Conservation (phyloP, 1,284 basidiomycete genomes). For the Leccinum fuscescens region DNA sequence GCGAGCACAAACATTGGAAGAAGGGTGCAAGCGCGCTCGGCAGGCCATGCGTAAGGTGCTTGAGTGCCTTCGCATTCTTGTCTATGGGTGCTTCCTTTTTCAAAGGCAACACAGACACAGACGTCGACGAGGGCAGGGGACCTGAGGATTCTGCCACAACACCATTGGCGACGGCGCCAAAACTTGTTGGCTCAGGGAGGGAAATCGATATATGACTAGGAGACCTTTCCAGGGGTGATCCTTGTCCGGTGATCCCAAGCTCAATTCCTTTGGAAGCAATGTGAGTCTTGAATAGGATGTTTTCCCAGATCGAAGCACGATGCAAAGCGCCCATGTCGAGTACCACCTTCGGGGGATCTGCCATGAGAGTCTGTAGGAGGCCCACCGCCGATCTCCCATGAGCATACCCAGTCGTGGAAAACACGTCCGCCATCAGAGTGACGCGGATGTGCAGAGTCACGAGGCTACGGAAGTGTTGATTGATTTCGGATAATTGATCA, state of each 20-base stretch:
- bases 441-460: constrained; percentile 77
- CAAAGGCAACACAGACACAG: constrained; percentile 27
- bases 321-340: constrained; percentile 80
- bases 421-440: constrained; percentile 86
- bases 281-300: constrained; percentile 70
- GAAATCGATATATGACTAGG: constrained; percentile 41
- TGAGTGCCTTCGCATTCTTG: constrained; percentile 75
- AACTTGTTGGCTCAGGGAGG: constrained; percentile 38
- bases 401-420: constrained; percentile 82
- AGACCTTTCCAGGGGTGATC: constrained; percentile 46
- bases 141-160: constrained; percentile 31
- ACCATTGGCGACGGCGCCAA: constrained; percentile 41
- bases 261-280: constrained; percentile 54
- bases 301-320: constrained; percentile 85
- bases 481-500: constrained; percentile 52
- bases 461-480: constrained; percentile 72
- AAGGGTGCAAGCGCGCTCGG: constrained; percentile 80
- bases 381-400: constrained; percentile 77
- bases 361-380: constrained; percentile 76
- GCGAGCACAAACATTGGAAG: constrained; percentile 71
- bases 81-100: constrained; percentile 50
- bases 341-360: constrained; percentile 65
- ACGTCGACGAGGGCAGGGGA: constrained; percentile 21
- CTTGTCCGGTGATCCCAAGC: constrained; percentile 36
- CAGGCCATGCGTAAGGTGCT: constrained; percentile 79